Evolutionary conservation across 2,329 filamentous ascomycete genomes (phyloP), one percentile per base, ranked within the genome.

Genomic region (Calonectria pteridis): DNA sequence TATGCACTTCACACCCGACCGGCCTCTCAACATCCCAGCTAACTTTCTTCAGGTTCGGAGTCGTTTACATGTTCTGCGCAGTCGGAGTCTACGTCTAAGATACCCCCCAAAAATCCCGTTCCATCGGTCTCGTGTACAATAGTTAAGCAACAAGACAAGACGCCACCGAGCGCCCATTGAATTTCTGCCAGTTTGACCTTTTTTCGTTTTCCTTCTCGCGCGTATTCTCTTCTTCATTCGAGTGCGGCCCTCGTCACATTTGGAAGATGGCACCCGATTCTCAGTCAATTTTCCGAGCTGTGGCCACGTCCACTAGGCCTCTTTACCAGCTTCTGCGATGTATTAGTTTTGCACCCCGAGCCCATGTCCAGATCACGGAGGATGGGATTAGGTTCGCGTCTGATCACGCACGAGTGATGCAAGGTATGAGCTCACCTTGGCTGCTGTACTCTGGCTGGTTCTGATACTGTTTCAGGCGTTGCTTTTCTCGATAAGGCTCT

Each of bases 1-100:
- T 98, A 92, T 82, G 94, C 65, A 33, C 49, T 43, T 62, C 67
- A 35, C 23, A 28, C 4, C 53, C 35, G 23, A 58, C 33, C 23
- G 16, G 9, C 5, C 0, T 70, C 59, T 14, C 58, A n/a, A 51
- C 63, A 46, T 31, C 29, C 37, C 66, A 53, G 67, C 83, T 83
- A 68, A 80, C 31, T 16, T 35, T 33, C 29, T 18, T 14, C 82
- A 98, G 96, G 65, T 94, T 98, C 85, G 97, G 97, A 80, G 93
- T 96, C 65, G 95, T 99, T 58, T 98, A 97, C 87, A 98, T 98
- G 94, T 98, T 99, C 87, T 99, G 97, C 87, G 97, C 96, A 74
- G 97, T 97, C 84, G 97, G 97, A 84, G 97, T 99, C 83, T 98
- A 99, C 92, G 95, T 99, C 85, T 99, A 91, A 89, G 84, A 91